Evolutionary conservation across 208 protist genomes (phyloP).

Genomic region (Wallacemonas sp.): DNA sequence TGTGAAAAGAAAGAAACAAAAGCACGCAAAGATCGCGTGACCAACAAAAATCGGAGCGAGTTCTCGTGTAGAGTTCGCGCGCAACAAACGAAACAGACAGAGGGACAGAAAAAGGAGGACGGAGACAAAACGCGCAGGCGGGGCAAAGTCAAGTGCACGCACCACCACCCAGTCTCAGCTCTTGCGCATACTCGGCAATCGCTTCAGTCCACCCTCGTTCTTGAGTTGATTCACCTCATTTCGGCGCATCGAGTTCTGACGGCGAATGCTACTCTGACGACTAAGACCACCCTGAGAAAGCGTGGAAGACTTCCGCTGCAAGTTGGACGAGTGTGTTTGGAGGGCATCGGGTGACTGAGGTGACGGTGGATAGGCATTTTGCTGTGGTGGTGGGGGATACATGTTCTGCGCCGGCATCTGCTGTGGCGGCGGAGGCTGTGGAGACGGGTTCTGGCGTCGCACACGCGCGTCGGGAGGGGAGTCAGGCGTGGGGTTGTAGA

Average conservation of each 20-base stretch:
- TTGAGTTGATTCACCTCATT: constrained; percentile 47
- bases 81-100: not conserved
- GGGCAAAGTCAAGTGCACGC: not conserved
- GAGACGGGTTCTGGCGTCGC: not conserved
- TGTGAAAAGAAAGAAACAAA: no score
- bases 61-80: no score
- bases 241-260: constrained; percentile 51
- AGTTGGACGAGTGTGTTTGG: not conserved
- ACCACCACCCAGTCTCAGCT: constrained; percentile 4
- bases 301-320: constrained; percentile 25
- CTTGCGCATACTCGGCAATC: constrained; percentile 45
- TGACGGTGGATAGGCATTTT: constrained; percentile 8
- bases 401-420: constrained; percentile 3
- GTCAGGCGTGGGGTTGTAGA: constrained; percentile 20
- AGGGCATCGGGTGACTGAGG: not conserved
- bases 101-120: not conserved
- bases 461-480: not conserved
- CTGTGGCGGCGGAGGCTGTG: constrained; percentile 4
- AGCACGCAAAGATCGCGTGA: no score
- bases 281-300: constrained; percentile 24
- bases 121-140: not conserved
- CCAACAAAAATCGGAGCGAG: no score
- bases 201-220: constrained; percentile 41
- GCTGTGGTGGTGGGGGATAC: constrained; percentile 4
- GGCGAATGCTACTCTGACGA: constrained; percentile 44